Percentiles rank a stretch among this genome's conserved stretches.
Conservation (phyloP, 768 basidiomycete genomes). For the Krasilnikovozyma curviuscula region DNA sequence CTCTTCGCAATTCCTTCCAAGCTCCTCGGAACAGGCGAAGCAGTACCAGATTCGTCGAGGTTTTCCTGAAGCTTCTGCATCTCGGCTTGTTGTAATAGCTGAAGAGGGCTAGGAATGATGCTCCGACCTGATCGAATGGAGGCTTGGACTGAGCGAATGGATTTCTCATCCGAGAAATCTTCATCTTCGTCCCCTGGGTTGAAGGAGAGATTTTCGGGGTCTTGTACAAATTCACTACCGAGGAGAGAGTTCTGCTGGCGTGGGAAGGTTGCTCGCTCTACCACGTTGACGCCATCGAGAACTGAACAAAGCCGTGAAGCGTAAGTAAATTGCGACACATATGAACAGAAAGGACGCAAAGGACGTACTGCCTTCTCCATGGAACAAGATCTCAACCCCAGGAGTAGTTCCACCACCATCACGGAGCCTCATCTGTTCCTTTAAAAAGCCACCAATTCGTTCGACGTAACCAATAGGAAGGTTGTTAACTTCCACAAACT, state of each 20-base stretch:
- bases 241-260: not conserved
- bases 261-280: not conserved
- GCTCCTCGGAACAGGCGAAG: too few species aligned
- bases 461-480: slow-evolving; percentile 20
- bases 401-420: not conserved
- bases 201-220: too few species aligned
- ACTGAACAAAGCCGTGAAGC: not conserved
- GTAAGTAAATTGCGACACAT: not conserved
- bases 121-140: too few species aligned
- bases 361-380: not conserved
- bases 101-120: too few species aligned
- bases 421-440: not conserved
- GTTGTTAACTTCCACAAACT: slow-evolving; percentile 17
- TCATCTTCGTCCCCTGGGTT: too few species aligned
- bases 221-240: too few species aligned
- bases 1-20: slow-evolving; percentile 3
- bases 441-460: slow-evolving; percentile 19
- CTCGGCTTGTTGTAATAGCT: not conserved
- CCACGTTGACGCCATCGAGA: not conserved
- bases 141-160: too few species aligned
- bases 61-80: too few species aligned
- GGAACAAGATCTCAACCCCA: too few species aligned
- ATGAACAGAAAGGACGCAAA: not conserved
- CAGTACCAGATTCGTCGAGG: too few species aligned
- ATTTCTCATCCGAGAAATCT: too few species aligned